Evolutionary conservation across 1,139 yeast genomes (phyloP).

Genomic region (Pichia sorboxylosa): DNA sequence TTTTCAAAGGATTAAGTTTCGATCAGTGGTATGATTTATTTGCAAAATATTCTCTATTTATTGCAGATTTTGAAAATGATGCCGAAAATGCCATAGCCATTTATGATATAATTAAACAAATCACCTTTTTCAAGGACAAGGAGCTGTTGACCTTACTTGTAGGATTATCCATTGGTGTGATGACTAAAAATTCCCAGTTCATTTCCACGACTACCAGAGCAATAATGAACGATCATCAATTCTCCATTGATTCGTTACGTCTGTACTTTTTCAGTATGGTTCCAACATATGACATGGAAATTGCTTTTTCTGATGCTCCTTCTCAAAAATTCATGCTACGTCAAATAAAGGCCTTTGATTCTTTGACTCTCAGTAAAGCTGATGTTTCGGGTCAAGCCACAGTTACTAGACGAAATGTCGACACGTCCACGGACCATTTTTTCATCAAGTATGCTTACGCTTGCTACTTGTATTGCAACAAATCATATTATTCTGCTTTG

Average conservation of each 20-base stretch:
- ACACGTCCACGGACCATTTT: conserved; percentile 47
- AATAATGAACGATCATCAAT: conserved; percentile 58
- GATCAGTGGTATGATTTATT: conserved; percentile 79
- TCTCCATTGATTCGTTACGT: conserved; percentile 57
- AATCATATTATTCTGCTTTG: conserved; percentile 71
- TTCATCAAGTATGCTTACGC: conserved; percentile 69
- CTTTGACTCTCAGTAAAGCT: conserved; percentile 41
- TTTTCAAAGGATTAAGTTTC: conserved; percentile 65
- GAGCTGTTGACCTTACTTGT: conserved; percentile 52
- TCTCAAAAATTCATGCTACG: conserved; percentile 85
- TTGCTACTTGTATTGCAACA: conserved; percentile 66
- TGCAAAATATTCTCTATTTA: conserved; percentile 61
- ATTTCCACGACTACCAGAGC: conserved; percentile 48
- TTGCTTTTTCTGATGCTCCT: conserved; percentile 58
- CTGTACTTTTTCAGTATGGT: conserved; percentile 58
- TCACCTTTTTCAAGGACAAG: conserved; percentile 53
- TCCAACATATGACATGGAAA: conserved; percentile 49
- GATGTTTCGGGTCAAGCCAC: conserved; percentile 63
- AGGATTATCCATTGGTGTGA: conserved; percentile 54
- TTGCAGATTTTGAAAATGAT: conserved; percentile 50
- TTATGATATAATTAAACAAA: conserved; percentile 61
- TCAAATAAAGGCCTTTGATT: conserved; percentile 81
- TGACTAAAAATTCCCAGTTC: conserved; percentile 38
- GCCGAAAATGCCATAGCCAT: conserved; percentile 56
- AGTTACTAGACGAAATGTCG: conserved; percentile 37